Evolutionary conservation across 805 yeast genomes (phyloP).

Genomic region (Lachancea quebecensis): DNA sequence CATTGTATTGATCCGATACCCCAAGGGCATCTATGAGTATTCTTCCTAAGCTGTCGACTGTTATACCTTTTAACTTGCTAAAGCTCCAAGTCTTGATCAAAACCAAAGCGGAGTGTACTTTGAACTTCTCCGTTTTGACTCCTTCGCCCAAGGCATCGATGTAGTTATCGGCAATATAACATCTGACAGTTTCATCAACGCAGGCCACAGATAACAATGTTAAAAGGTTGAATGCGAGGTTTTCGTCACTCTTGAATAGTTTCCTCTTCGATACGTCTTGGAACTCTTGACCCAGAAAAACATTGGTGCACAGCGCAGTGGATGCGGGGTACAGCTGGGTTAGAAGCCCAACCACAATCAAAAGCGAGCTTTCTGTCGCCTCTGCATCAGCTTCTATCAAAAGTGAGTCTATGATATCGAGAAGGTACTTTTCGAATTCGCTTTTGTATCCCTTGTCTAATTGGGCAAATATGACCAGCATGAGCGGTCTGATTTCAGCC

Average conservation of each 20-base stretch:
- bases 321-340: slow-evolving; percentile 25
- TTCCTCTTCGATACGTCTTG: slow-evolving; percentile 21
- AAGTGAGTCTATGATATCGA: slow-evolving; percentile 16
- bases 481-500: slow-evolving; percentile 17
- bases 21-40: slow-evolving; percentile 20
- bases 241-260: slow-evolving; percentile 13
- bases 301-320: slow-evolving; percentile 22
- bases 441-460: slow-evolving; percentile 13
- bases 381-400: slow-evolving; percentile 23
- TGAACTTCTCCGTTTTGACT: slow-evolving; percentile 22
- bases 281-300: slow-evolving; percentile 27
- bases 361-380: slow-evolving; percentile 19
- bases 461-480: slow-evolving; percentile 17
- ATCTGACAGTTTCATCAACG: slow-evolving; percentile 44
- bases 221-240: slow-evolving; percentile 26
- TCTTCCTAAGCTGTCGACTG: slow-evolving; percentile 30
- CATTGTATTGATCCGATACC: slow-evolving; percentile 7
- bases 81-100: slow-evolving; percentile 54
- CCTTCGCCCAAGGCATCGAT: slow-evolving; percentile 36
- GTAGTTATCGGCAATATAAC: slow-evolving; percentile 41
- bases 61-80: slow-evolving; percentile 31
- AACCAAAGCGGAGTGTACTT: slow-evolving; percentile 38
- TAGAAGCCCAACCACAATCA: slow-evolving; percentile 17
- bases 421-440: slow-evolving; percentile 16
- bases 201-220: slow-evolving; percentile 41